Conservation (phyloP, 164 flowering plant genomes). For the Sedum album region DNA sequence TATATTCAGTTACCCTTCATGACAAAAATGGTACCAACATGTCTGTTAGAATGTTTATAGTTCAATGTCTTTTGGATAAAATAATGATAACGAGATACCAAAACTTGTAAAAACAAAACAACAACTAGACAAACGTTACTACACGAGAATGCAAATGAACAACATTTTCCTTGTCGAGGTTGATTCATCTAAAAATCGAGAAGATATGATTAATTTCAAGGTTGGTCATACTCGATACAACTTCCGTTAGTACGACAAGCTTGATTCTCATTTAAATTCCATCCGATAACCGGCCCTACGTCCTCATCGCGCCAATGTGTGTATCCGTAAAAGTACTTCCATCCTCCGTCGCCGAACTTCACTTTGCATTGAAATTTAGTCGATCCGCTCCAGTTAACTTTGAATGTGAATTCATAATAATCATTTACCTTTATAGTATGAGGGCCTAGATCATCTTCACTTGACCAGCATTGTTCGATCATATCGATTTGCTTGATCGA, state of each 20-base stretch:
- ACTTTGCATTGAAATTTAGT: neutral
- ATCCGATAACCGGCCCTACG: neutral
- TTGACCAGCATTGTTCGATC: neutral
- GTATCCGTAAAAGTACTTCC: neutral
- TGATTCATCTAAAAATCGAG: neutral
- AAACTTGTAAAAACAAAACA: too few relatives aligned
- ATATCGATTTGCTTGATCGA: neutral
- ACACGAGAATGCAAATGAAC: too few relatives aligned
- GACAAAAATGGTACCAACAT: too few relatives aligned
- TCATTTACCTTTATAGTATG: neutral
- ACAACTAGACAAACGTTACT: too few relatives aligned
- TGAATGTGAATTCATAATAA: neutral
- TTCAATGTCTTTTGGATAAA: too few relatives aligned
- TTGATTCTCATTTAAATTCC: conserved; percentile 1
- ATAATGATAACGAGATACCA: too few relatives aligned
- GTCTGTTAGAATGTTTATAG: too few relatives aligned
- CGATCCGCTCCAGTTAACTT: neutral
- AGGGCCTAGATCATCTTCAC: neutral
- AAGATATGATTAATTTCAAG: neutral
- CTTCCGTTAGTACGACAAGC: neutral
- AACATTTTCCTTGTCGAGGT: too few relatives aligned
- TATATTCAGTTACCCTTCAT: too few relatives aligned
- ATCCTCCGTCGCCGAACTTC: neutral
- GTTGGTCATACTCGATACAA: neutral
- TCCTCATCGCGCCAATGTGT: neutral